phyloP scores from a whole-genome alignment of 2,329 filamentous ascomycete genomes.

The Apiospora koreana region DNA sequence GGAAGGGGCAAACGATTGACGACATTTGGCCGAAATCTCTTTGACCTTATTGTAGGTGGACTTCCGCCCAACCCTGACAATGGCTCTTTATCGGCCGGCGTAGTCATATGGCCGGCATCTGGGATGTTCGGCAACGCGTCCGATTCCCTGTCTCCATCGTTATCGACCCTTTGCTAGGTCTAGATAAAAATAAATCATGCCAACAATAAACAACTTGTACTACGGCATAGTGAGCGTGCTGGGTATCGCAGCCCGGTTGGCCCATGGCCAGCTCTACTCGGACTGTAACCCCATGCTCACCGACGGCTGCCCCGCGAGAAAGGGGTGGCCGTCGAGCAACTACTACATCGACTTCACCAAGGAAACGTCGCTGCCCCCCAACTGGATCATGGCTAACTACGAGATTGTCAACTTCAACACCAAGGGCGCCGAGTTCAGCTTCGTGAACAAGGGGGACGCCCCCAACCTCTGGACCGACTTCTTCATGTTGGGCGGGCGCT shows the following conservation, averaged over 20 bases:
- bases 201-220: conserved; percentile 25
- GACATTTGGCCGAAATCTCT: conserved; percentile 23
- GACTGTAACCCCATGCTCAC: conserved; percentile 31
- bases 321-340: conserved; percentile 20
- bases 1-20: conserved; percentile 26
- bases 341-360: conserved; percentile 36
- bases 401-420: conserved; percentile 29
- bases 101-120: conserved; percentile 24
- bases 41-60: conserved; percentile 25
- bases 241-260: conserved; percentile 24
- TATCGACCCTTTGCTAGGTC: conserved; percentile 22
- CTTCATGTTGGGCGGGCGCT: conserved; percentile 33
- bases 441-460: conserved; percentile 29
- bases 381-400: conserved; percentile 29
- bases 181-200: conserved; percentile 19
- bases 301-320: conserved; percentile 27
- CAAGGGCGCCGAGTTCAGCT: conserved; percentile 31
- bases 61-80: conserved; percentile 23
- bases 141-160: conserved; percentile 14
- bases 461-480: conserved; percentile 32
- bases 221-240: conserved; percentile 25
- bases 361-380: conserved; percentile 20
- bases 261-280: conserved; percentile 28
- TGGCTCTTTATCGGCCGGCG: conserved; percentile 29
- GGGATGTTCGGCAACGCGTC: conserved; percentile 4